Percentiles rank a stretch among this genome's conserved stretches.
Evolutionary conservation across 2,329 filamentous ascomycete genomes (phyloP).

Genomic region (Talaromyces verruculosus): DNA sequence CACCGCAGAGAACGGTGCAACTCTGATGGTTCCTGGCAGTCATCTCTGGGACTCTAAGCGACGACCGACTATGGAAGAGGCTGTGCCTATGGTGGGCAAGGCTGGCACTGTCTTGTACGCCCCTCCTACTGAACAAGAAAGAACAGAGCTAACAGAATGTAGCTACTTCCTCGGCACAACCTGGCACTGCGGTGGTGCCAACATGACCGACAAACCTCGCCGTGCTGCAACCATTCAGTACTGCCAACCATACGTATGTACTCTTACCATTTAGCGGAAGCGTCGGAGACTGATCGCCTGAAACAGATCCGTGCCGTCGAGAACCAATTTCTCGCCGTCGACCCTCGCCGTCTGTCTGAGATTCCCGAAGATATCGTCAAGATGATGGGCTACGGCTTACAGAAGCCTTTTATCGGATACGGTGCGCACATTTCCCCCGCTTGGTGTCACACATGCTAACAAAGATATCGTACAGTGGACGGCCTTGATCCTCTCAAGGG

Average conservation of each 20-base stretch:
- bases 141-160: background rate
- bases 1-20: constrained; percentile 38
- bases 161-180: constrained; percentile 35
- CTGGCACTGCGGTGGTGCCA: constrained; percentile 44
- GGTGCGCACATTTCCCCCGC: constrained; percentile 21
- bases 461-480: constrained; percentile 25
- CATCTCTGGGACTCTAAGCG: constrained; percentile 37
- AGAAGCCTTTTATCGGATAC: constrained; percentile 36
- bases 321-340: constrained; percentile 35
- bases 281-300: background rate
- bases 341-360: constrained; percentile 32
- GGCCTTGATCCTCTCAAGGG: constrained; percentile 32
- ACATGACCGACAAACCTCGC: constrained; percentile 32
- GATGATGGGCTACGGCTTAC: constrained; percentile 38
- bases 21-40: constrained; percentile 38
- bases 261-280: no score
- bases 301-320: constrained; percentile 34
- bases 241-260: constrained; percentile 39
- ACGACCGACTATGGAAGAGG: constrained; percentile 29
- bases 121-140: background rate
- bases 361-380: constrained; percentile 34
- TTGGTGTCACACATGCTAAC: background rate
- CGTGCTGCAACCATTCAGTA: constrained; percentile 44
- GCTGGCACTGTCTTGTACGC: constrained; percentile 39
- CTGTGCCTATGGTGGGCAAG: constrained; percentile 37